These are phyloP conservation scores for Spirogloea muscicola DNA, from an alignment of 139 green algal genomes.

Conservation along the genomic window DNA sequence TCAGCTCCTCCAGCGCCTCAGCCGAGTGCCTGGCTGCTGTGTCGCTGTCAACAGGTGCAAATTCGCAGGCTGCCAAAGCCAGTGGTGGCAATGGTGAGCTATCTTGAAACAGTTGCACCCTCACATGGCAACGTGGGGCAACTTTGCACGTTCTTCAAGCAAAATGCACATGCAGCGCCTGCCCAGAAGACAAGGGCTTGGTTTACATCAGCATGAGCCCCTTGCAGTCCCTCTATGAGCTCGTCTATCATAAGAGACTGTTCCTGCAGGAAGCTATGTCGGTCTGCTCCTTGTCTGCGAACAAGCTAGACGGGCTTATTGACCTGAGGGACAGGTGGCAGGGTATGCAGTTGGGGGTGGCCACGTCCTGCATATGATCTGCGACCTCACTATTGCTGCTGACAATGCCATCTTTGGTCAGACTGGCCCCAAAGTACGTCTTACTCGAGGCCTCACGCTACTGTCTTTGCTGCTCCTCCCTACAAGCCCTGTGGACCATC, in stretches of 20 bases:
- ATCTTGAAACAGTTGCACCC: background rate
- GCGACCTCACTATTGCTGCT: conserved; percentile 95
- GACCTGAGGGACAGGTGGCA: conserved; percentile 69
- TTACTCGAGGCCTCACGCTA: background rate
- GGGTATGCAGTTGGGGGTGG: conserved; percentile 95
- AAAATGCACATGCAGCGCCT: too few species aligned
- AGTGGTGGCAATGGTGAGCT: conserved; percentile 57
- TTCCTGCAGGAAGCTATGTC: too few species aligned
- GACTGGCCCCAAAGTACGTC: conserved; percentile 91
- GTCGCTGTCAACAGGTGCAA: conserved; percentile 77
- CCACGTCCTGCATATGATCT: conserved; percentile 98
- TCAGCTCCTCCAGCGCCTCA: too few species aligned
- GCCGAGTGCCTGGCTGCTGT: too few species aligned
- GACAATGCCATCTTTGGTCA: conserved; percentile 98
- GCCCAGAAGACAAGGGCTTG: too few species aligned
- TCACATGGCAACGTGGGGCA: background rate
- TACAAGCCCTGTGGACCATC: background rate
- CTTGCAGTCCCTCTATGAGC: too few species aligned
- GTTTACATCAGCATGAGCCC: too few species aligned
- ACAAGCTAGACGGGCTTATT: too few species aligned
- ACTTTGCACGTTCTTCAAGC: background rate
- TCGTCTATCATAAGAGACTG: too few species aligned
- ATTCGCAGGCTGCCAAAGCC: conserved; percentile 91
- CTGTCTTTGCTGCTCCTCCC: too few species aligned
- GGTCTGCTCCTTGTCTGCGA: too few species aligned